These are phyloP conservation scores for Parmelia sp. DNA, from an alignment of 495 filamentous ascomycete species.

Conservation along the genomic window DNA sequence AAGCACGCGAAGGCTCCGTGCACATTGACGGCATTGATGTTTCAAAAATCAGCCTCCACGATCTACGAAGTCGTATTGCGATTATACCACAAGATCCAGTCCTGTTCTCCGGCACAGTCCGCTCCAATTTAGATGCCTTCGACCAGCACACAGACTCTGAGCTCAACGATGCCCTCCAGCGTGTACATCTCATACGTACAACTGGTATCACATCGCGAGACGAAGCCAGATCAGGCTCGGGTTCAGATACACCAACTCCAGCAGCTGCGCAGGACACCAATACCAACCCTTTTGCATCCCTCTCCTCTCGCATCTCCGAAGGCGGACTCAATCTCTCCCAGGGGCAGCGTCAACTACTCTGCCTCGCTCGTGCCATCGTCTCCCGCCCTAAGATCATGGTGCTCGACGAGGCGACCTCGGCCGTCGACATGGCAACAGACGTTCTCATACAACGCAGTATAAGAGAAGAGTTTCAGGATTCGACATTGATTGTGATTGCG, in stretches of 20 bases:
- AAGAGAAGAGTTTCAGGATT: constrained; percentile 69
- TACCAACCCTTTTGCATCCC: constrained; percentile 55
- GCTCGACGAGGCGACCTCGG: constrained; percentile 82
- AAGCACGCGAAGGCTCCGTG: constrained; percentile 64
- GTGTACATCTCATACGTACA: constrained; percentile 60
- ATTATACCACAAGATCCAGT: constrained; percentile 88
- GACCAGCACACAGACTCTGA: constrained; percentile 63
- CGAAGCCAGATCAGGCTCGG: constrained; percentile 30
- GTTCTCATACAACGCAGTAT: constrained; percentile 75
- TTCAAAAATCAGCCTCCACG: constrained; percentile 65
- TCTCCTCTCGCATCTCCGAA: constrained; percentile 60
- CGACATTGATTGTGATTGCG: constrained; percentile 78
- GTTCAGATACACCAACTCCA: constrained; percentile 24
- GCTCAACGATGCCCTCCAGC: constrained; percentile 65
- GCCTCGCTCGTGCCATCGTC: constrained; percentile 81
- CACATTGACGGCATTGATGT: constrained; percentile 72
- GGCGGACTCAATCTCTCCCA: constrained; percentile 78
- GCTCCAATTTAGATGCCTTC: constrained; percentile 78
- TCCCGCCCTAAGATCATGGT: constrained; percentile 76
- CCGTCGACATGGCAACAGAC: constrained; percentile 85
- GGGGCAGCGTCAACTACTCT: constrained; percentile 83
- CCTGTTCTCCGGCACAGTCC: constrained; percentile 78
- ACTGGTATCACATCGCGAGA: constrained; percentile 31
- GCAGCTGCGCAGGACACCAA: constrained; percentile 37
- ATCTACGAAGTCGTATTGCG: constrained; percentile 65